Evolutionary conservation across 441 rosid genomes (phyloP), one percentile per base, ranked within the genome.

Genomic region (Kokia cookei): DNA sequence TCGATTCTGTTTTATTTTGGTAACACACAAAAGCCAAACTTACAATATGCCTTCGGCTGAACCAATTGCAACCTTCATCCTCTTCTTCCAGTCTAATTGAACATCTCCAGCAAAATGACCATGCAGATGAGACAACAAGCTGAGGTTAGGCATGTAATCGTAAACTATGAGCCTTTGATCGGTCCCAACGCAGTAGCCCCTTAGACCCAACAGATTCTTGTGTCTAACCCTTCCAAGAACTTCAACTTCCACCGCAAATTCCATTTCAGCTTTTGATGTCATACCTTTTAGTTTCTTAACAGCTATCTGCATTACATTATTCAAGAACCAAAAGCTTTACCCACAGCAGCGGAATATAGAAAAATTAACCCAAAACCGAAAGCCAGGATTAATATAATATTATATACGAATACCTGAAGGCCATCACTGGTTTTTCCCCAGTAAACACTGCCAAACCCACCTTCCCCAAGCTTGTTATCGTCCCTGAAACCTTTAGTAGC

Each of bases 211-310:
- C 72, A 85, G 67, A 66, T 85, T 85, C 63, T 79, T 79, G 72
- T 85, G 88, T 78, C 85, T 71, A 51, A 81, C 86, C 76, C 88
- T 85, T 29, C 88, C 88, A 61, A 85, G 84, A 63, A 85, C 80
- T 78, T 85, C 88, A 12, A 85, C 86, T 80, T 85, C 86, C 76
- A 85, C 84, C 0, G 86, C 88, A 51, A 85, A 85, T 61, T 85
- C 88, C 86, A 85, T 82, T 71, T 85, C 88, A 8, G 86, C 86
- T 73, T 85, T 85, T 12, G 81, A 74, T 17, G 67, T 85, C 82
- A 81, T 79, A 24, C 81, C 80, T 47, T 85, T 85, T 67, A 85
- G 75, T 60, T 79, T 79, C 72, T 85, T 83, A 71, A 85, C 86
- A 2, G 86, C 88, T 48, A 85, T 81, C 88, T 84, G 77, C 68